Conservation (phyloP, 768 basidiomycete genomes). For the Podaxis carcinomalis region DNA sequence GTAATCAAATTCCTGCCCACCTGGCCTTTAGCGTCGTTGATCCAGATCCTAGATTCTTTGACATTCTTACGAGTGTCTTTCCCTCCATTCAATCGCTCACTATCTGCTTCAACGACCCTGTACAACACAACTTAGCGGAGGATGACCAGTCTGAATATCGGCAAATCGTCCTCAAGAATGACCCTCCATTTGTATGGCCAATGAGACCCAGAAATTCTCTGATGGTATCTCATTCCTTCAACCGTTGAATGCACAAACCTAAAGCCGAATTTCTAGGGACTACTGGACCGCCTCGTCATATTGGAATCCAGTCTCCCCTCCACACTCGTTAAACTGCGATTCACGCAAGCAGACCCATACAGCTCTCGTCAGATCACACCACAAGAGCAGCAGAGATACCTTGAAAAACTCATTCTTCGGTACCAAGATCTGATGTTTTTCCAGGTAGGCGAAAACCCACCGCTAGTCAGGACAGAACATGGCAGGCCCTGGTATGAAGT, state of each 20-base stretch:
- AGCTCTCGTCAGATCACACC: conserved; percentile 1
- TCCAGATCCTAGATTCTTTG: conserved; percentile 1
- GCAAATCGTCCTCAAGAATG: background rate
- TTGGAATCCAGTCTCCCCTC: background rate
- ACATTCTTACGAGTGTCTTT: background rate
- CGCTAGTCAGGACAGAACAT: background rate
- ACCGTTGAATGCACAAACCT: background rate
- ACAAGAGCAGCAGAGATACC: conserved; percentile 1
- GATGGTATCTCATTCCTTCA: background rate
- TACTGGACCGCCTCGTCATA: conserved; percentile 6
- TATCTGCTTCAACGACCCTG: conserved; percentile 7
- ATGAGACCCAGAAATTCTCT: conserved; percentile 1
- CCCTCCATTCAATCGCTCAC: background rate
- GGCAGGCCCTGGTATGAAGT: conserved; percentile 4
- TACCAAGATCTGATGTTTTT: conserved; percentile 2
- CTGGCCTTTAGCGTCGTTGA: conserved; percentile 5
- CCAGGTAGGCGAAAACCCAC: conserved; percentile 5
- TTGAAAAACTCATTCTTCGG: background rate
- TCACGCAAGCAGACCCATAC: conserved; percentile 9
- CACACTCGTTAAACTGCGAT: background rate
- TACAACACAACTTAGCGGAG: background rate
- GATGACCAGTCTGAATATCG: background rate
- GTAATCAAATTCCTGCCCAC: background rate
- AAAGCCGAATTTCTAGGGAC: background rate
- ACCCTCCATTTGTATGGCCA: background rate